phyloP scores from a whole-genome alignment of 768 basidiomycete genomes.

The Serpula lacrymans region DNA sequence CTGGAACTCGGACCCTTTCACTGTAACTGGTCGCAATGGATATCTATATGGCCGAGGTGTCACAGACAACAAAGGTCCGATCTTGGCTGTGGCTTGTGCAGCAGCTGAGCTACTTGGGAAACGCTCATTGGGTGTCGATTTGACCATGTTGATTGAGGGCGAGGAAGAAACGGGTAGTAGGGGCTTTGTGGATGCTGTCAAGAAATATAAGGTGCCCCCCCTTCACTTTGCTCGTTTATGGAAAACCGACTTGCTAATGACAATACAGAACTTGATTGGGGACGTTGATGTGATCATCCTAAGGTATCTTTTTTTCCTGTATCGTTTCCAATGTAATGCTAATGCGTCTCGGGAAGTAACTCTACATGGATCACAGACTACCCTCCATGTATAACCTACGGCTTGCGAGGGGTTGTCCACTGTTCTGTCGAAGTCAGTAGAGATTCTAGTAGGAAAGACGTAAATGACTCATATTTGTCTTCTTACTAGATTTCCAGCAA shows the following conservation, averaged over 20 bases:
- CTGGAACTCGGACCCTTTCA: slow-evolving; percentile 87
- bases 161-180: slow-evolving; percentile 95
- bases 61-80: slow-evolving; percentile 94
- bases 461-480: too few relatives aligned
- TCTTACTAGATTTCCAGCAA: slow-evolving; percentile 69
- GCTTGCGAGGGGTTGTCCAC: slow-evolving; percentile 90
- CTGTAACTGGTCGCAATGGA: slow-evolving; percentile 77
- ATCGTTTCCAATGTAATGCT: neutral
- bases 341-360: slow-evolving; percentile 53
- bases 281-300: slow-evolving; percentile 86
- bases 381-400: slow-evolving; percentile 92
- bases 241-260: slow-evolving; percentile 4
- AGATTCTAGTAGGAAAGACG: neutral
- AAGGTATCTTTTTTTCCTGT: slow-evolving; percentile 47
- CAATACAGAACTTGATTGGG: slow-evolving; percentile 70
- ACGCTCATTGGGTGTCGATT: slow-evolving; percentile 76
- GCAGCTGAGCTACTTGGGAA: slow-evolving; percentile 74
- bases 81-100: slow-evolving; percentile 87
- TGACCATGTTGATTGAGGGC: slow-evolving; percentile 91
- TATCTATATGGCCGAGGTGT: slow-evolving; percentile 90
- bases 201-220: slow-evolving; percentile 60
- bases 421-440: slow-evolving; percentile 65
- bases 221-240: slow-evolving; percentile 1
- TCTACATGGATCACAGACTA: slow-evolving; percentile 96
- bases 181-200: slow-evolving; percentile 79